Base-by-base conservation (phyloP, 805 yeast species). In the Torulaspora gathmanii region DNA sequence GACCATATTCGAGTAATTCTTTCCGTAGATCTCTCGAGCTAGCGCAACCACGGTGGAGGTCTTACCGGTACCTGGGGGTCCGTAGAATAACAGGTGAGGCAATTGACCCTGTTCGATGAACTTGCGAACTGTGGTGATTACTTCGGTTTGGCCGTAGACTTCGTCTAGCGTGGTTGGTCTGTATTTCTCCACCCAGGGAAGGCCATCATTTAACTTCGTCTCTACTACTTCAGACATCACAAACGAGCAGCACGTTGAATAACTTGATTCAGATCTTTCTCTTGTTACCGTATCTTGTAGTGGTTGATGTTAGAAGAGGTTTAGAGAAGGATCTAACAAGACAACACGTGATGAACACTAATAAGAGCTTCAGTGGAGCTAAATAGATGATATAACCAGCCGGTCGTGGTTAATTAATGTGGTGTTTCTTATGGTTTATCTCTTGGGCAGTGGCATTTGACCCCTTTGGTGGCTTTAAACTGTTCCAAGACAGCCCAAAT, bases 121-220 rank as follows among this genome's bases (percentile, higher is more conserved):
- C 60, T 80, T 83, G 33, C 89, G 77, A 13, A 93, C 86, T 7
- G 97, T 91, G 27, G 77, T 75, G 5, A 93, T 87, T 25, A 89
- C 87, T 40, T 85, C 93, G 39, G 78, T 79, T 61, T 93, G 98
- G 4, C 99, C 99, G 57, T 87, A 81, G 8, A 93, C 91, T 37
- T 93, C 96, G 50, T 86, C 88, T 41, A 93, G 70, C 1, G 82
- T 73, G 27, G 72, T 70, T 0, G 99, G 99, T 52, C 99, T 81
- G 65, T 91, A 93, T 64, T 93, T 93, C 64, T 93, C 99, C 37
- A 93, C 95, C 99, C 90, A 81, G 17, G 86, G 87, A n/a, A 82
- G 63, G 52, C 78, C 79, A 30, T 78, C 80, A 19, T 52, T 51
- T 13, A 50, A 56, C 30, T 47, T 52, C 19, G 40, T 34, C 8